phyloP scores from a whole-genome alignment of 768 basidiomycete genomes.

The Phanerochaete sordida region DNA sequence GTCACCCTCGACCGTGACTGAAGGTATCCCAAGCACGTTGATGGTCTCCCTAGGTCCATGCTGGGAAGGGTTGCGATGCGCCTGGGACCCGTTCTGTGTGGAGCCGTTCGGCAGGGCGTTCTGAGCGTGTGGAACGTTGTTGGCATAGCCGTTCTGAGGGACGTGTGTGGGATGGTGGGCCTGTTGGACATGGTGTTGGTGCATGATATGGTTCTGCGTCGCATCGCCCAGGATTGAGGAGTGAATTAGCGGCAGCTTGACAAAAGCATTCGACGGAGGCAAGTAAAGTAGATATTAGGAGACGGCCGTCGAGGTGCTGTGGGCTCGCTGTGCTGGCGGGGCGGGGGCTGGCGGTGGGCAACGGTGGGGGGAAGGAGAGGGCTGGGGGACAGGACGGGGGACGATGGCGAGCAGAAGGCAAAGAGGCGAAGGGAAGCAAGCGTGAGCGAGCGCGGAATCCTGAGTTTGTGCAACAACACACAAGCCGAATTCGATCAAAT shows the following conservation, averaged over 20 bases:
- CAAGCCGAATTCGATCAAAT: constrained; percentile 7
- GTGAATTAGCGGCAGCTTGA: constrained; percentile 26
- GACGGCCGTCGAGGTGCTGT: constrained; percentile 1
- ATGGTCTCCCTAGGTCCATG: constrained; percentile 53
- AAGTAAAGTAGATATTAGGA: constrained; percentile 23
- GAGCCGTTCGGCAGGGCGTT: constrained; percentile 16
- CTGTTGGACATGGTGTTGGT: constrained; percentile 45
- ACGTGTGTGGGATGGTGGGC: constrained; percentile 33
- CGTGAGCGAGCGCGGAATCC: constrained; percentile 16
- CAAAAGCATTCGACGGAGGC: constrained; percentile 20
- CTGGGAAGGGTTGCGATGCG: constrained; percentile 17
- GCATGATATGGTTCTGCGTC: constrained; percentile 52
- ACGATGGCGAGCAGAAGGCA: constrained; percentile 6
- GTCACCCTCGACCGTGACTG: constrained; percentile 68
- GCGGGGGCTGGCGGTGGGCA: constrained; percentile 4
- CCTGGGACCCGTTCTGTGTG: constrained; percentile 12
- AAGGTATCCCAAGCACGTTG: constrained; percentile 69
- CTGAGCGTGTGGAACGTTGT: constrained; percentile 29
- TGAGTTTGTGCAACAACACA: constrained; percentile 14
- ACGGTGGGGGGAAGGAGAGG: constrained; percentile 6
- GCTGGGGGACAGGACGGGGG: constrained; percentile 2
- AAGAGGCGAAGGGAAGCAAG: constrained; percentile 10
- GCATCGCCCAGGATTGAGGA: constrained; percentile 47
- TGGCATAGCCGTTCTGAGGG: constrained; percentile 32
- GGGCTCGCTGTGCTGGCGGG: neutral